Evolutionary conservation across 2,329 filamentous ascomycete genomes (phyloP), one percentile per base, ranked within the genome.

Genomic region (Aureobasidium leucospermi): DNA sequence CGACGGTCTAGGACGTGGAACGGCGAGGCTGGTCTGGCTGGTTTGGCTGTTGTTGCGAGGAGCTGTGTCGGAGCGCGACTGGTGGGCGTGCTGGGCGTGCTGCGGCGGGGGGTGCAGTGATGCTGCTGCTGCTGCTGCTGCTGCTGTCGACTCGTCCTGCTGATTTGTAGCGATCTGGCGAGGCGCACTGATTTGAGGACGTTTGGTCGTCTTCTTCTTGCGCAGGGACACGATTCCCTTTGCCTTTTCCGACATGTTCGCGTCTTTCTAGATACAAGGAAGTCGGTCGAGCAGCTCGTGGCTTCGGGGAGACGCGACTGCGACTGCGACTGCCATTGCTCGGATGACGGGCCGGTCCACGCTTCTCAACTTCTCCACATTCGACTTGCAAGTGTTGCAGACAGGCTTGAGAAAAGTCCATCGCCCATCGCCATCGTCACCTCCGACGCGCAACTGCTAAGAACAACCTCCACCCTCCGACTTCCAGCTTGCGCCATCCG

Each of bases 101-200:
- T 16, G 19, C 19, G 53, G 53, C 13, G 55, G 45, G 13, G 46
- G 46, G 6, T 45, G 28, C 31, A 53, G n/a, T 2, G 60, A 45
- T 31, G 48, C 49, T 29, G 23, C 2, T 23, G 23, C 2, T 23
- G 23, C 23, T 23, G 58, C 19, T 19, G 23, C 2, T 23, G 23
- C 2, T 23, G 23, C 23, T 23, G 58, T 63, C 64, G 52, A 57
- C 11, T 42, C 45, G 45, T 47, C 11, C 9, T 31, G 31, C 10
- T 42, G 52, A 3, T 42, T 10, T 6, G 53, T 28, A 39, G 58
- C 38, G 66, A 85, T 83, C 70, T 81, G 81, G 67, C 81, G 80
- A 38, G 77, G 82, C 60, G 78, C 82, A 73, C 81, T 84, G 71
- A 84, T 84, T 66, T 82, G 82, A 53, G 81, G 82, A 48, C 78